These are phyloP conservation scores for Zymoseptoria pseudotritici DNA, from an alignment of 2,329 filamentous ascomycete genomes.

Conservation along the genomic window DNA sequence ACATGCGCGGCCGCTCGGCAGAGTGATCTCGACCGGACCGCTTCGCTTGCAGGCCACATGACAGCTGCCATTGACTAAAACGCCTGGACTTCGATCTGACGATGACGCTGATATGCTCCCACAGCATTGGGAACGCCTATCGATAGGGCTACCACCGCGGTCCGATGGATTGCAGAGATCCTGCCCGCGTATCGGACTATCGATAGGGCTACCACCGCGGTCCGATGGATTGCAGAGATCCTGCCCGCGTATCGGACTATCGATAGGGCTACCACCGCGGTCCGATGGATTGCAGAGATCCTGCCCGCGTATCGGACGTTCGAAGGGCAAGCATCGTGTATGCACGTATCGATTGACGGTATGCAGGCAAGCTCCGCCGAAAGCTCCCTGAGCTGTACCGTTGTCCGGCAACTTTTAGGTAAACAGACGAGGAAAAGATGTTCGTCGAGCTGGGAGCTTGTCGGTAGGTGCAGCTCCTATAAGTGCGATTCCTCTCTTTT, in stretches of 20 bases:
- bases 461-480: background rate
- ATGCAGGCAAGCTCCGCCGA: constrained; percentile 6
- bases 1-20: background rate
- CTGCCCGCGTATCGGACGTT: constrained; percentile 16
- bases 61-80: constrained; percentile 14
- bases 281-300: background rate
- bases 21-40: background rate
- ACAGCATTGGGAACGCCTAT: background rate
- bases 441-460: background rate
- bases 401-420: constrained; percentile 9
- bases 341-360: constrained; percentile 8
- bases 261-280: background rate
- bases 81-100: background rate
- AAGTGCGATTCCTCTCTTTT: background rate
- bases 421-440: constrained; percentile 3
- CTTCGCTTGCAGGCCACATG: constrained; percentile 4
- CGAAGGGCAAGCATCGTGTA: constrained; percentile 12
- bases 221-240: background rate
- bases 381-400: constrained; percentile 8
- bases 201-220: background rate
- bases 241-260: constrained; percentile 9
- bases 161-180: background rate
- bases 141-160: background rate
- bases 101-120: background rate
- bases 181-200: constrained; percentile 9